Evolutionary conservation across 176 grass and related monocot genomes (phyloP), one percentile per base, ranked within the genome.

Genomic region (Triticum urartu): DNA sequence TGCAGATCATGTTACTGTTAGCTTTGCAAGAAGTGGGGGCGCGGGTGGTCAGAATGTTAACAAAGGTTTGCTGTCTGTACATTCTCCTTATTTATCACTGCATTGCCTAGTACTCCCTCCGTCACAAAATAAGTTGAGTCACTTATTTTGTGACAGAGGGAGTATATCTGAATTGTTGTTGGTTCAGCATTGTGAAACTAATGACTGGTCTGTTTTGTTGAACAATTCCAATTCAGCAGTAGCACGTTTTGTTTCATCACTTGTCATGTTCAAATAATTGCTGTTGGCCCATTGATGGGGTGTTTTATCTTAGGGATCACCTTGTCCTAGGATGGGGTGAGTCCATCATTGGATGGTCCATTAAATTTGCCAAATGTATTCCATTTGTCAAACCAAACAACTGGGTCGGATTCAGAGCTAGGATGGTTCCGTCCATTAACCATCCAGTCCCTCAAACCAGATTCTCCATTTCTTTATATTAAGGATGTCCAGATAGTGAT

Each of bases 11-110:
- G 94, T 99, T 84, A 89, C 83, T 69, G 85, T 99, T 91, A 93
- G 83, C 68, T 96, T 92, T 99, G 92, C 97, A 87, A 96, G 97
- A 99, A 99, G 94, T 85, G 94, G 97, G 32, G 94, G 94, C 9
- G 90, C 97, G 18, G 97, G 97, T 90, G 97, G 97, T 85, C 97
- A 99, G 78, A 96, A 99, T 91, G 97, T 99, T 15, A 99, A 99
- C 35, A 99, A 99, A 99, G 88, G 94, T 99, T 83, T 56, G 13
- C 63, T 33, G 6, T 28, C 59, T 82, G 34, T 9, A 65, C 4
- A 3, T 63, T 90, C 9, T 72, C 12, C 9, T 80, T 75, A n/a
- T 38, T 75, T 36, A 61, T 68, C 28, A 61, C 68, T 2, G 9
- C 3, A 34, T 66, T 65, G 22, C 10, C 11, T 15, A 45, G 10